Conservation (phyloP, 2,329 filamentous ascomycete species). For the Penicillium sclerotiorum region DNA sequence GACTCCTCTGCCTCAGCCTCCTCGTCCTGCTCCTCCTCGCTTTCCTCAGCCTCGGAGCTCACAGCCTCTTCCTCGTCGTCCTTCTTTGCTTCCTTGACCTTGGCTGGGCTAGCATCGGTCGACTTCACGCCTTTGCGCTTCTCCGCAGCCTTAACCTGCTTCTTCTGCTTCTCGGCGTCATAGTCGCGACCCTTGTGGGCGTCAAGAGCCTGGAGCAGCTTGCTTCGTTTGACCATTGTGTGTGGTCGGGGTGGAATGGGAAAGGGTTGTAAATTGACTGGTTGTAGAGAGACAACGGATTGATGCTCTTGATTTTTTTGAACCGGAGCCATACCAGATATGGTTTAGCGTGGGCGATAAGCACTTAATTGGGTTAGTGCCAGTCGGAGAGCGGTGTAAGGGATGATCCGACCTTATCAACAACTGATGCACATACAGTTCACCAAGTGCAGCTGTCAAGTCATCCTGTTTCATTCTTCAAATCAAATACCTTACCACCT, state of each 20-base stretch:
- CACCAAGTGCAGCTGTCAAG: not conserved
- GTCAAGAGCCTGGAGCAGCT: slow-evolving; percentile 62
- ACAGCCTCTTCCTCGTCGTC: slow-evolving; percentile 43
- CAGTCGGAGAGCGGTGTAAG: slow-evolving; percentile 12
- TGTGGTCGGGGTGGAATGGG: slow-evolving; percentile 15
- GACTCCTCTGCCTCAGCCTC: slow-evolving; percentile 43
- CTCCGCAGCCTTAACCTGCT: slow-evolving; percentile 57
- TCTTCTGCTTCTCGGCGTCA: slow-evolving; percentile 75
- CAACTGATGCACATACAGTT: not conserved
- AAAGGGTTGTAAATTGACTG: slow-evolving; percentile 13
- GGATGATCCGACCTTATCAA: slow-evolving; percentile 33
- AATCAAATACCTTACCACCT: too few relatives aligned
- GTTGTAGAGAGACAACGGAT: slow-evolving; percentile 17
- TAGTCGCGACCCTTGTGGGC: slow-evolving; percentile 66
- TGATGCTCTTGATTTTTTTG: slow-evolving; percentile 37
- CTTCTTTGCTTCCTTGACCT: slow-evolving; percentile 27
- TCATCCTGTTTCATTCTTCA: not conserved
- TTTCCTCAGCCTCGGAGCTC: slow-evolving; percentile 29
- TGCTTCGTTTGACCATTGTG: slow-evolving; percentile 57
- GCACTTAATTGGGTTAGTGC: slow-evolving; percentile 18
- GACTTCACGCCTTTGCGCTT: slow-evolving; percentile 46
- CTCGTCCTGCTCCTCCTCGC: slow-evolving; percentile 24
- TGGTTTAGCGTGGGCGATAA: slow-evolving; percentile 27
- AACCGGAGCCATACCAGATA: slow-evolving; percentile 26
- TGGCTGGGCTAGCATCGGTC: slow-evolving; percentile 25